Percentiles rank a stretch among this genome's conserved stretches.
phyloP scores from a whole-genome alignment of 2,329 filamentous ascomycete genomes.

The Pyrenochaeta sp. region DNA sequence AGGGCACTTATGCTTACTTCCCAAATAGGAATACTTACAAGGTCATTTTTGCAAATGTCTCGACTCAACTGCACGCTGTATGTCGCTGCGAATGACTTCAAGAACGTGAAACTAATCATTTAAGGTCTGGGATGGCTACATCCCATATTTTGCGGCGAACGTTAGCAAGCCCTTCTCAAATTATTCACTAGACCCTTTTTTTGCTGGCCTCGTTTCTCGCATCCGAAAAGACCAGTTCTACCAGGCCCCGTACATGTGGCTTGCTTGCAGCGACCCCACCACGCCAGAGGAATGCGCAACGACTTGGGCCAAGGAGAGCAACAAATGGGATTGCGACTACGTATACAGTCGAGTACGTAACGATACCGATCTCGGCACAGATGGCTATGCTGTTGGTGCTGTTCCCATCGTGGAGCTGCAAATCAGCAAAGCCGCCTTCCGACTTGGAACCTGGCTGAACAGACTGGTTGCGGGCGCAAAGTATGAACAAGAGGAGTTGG shows the following conservation, averaged over 20 bases:
- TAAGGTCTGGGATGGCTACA: slow-evolving; percentile 51
- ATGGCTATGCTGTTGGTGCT: slow-evolving; percentile 49
- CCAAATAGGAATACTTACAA: slow-evolving; percentile 46
- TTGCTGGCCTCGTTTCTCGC: slow-evolving; percentile 42
- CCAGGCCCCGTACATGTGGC: slow-evolving; percentile 46
- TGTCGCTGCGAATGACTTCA: slow-evolving; percentile 5
- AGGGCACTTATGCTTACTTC: too few relatives aligned
- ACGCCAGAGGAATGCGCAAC: slow-evolving; percentile 44
- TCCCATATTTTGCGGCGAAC: slow-evolving; percentile 47
- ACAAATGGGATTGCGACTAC: slow-evolving; percentile 50
- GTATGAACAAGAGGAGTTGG: slow-evolving; percentile 11
- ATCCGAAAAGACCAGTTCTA: slow-evolving; percentile 46
- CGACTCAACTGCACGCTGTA: slow-evolving; percentile 49
- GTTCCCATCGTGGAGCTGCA: slow-evolving; percentile 51
- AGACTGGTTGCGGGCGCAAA: slow-evolving; percentile 32
- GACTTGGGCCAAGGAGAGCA: slow-evolving; percentile 49
- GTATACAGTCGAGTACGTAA: slow-evolving; percentile 44
- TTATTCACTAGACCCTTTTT: slow-evolving; percentile 46
- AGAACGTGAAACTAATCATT: slow-evolving; percentile 11
- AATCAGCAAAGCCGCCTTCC: slow-evolving; percentile 50
- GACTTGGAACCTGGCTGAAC: slow-evolving; percentile 51
- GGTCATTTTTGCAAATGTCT: slow-evolving; percentile 44
- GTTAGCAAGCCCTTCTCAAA: slow-evolving; percentile 45
- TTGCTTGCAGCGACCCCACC: slow-evolving; percentile 43
- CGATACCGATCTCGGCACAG: slow-evolving; percentile 42